These are phyloP conservation scores for Xylariaceae sp. DNA, from an alignment of 2,329 filamentous ascomycete species.

Conservation along the genomic window DNA sequence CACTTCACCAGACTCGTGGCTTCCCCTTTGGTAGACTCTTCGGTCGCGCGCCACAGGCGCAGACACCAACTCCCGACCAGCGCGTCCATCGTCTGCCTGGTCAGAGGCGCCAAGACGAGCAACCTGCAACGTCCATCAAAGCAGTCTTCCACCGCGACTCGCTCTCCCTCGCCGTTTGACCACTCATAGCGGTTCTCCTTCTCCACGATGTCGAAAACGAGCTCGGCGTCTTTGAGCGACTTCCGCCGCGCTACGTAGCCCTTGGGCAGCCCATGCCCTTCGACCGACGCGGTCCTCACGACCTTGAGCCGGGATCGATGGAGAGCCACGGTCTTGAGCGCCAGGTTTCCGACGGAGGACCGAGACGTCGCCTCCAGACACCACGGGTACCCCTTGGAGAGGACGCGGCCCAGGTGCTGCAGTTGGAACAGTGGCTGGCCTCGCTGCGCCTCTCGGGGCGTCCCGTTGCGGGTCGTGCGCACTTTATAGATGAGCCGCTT, in stretches of 20 bases:
- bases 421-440: conserved; percentile 18
- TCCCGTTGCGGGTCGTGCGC: conserved; percentile 6
- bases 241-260: conserved; percentile 14
- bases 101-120: conserved; percentile 12
- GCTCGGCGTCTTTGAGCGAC: conserved; percentile 11
- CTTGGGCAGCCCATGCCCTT: conserved; percentile 14
- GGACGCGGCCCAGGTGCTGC: conserved; percentile 16
- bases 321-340: conserved; percentile 12
- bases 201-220: conserved; percentile 16
- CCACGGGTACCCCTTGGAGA: conserved; percentile 18
- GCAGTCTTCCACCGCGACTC: conserved; percentile 19
- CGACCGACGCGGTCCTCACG: conserved; percentile 8
- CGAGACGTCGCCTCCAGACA: conserved; percentile 15
- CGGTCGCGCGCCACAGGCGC: conserved; percentile 14
- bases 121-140: conserved; percentile 9
- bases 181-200: conserved; percentile 18
- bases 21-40: conserved; percentile 5
- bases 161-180: conserved; percentile 9
- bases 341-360: conserved; percentile 11
- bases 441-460: conserved; percentile 13
- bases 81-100: conserved; percentile 14
- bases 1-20: too few species aligned
- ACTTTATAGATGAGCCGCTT: conserved; percentile 17
- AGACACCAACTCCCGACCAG: conserved; percentile 20
- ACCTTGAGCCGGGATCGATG: conserved; percentile 12